Conservation (phyloP, 2,329 filamentous ascomycete genomes). For the Xylariaceae sp. region DNA sequence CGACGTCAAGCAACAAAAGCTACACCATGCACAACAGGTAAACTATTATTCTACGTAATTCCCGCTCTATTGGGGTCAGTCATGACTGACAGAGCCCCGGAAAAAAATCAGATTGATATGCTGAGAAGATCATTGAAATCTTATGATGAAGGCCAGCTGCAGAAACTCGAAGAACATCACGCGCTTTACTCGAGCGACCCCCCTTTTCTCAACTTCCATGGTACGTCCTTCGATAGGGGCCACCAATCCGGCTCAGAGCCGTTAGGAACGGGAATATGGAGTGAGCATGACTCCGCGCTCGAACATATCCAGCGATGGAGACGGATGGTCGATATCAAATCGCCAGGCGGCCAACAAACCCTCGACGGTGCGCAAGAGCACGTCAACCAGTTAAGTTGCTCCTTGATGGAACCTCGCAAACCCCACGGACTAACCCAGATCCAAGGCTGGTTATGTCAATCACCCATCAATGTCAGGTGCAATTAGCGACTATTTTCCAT, state of each 20-base stretch:
- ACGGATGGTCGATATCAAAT: slow-evolving; percentile 3
- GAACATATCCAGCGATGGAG: slow-evolving; percentile 13
- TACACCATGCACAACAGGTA: slow-evolving; percentile 9
- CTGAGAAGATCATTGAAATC: slow-evolving; percentile 1
- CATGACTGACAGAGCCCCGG: neutral
- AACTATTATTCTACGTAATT: neutral
- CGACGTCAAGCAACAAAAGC: slow-evolving; percentile 1
- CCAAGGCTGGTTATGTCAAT: slow-evolving; percentile 14
- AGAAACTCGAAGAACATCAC: neutral
- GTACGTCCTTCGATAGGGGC: neutral
- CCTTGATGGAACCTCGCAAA: neutral
- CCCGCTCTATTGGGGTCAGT: neutral
- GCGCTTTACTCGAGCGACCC: slow-evolving; percentile 2
- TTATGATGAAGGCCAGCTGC: neutral
- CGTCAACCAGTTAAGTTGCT: slow-evolving; percentile 26
- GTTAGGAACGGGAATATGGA: slow-evolving; percentile 1
- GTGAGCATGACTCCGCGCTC: slow-evolving; percentile 13
- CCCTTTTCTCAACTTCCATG: slow-evolving; percentile 3
- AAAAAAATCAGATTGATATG: slow-evolving; percentile 7
- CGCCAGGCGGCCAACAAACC: neutral
- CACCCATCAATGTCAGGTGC: slow-evolving; percentile 14
- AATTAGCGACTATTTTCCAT: slow-evolving; percentile 12
- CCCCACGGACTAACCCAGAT: slow-evolving; percentile 1
- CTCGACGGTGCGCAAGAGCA: slow-evolving; percentile 24
- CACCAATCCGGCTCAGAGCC: neutral